Base-by-base conservation (phyloP, 2,329 filamentous ascomycete genomes). In the Monosporascus sp. region DNA sequence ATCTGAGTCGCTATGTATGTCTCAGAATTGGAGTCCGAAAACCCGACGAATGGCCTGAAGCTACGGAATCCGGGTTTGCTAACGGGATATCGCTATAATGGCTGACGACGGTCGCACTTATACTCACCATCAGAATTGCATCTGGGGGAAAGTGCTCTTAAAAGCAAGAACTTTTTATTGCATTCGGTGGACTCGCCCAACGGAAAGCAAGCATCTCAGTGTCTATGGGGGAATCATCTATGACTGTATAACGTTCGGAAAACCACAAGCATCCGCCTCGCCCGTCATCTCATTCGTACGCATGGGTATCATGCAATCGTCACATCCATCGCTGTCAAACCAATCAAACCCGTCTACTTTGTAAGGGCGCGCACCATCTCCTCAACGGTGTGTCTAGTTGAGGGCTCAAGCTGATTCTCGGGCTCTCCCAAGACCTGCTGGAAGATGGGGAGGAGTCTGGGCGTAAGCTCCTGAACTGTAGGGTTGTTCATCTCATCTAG, bases 371-470 rank as follows among this genome's bases (percentile, higher is more conserved):
- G 59, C 38, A 89, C 85, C 51, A 88, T 81, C 67, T 85, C 79
- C 62, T 83, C 76, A 45, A 93, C 77, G 64, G 87, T 77, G 58
- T 77, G 73, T 55, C 88, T 82, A 9, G 86, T 91, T 73, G 87
- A 84, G 8, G 82, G 78, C 64, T 88, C 86, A 43, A 94, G 78
- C 76, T 94, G 89, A 56, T 90, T 87, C 70, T 88, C 80, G 1
- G 88, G 88, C 48, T 84, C 80, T 54, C 79, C 76, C 52, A 93
- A 78, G 19, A 92, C 88, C 65, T 88, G 79, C 67, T 89, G 83
- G 61, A 94, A 88, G 55, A 92, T 73, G 14, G 82, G 80, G 60
- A 91, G 74, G 53, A 94, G 77, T 66, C 84, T 79, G 38, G 84
- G 80, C 5, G 89, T 91, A 47, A 91, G 78, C 63, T 82, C 77